A percentile compares a stretch with the other conserved stretches of the same genome.
phyloP scores from a whole-genome alignment of 371 early-diverging fungal genomes.

The Chytridium lagenaria region DNA sequence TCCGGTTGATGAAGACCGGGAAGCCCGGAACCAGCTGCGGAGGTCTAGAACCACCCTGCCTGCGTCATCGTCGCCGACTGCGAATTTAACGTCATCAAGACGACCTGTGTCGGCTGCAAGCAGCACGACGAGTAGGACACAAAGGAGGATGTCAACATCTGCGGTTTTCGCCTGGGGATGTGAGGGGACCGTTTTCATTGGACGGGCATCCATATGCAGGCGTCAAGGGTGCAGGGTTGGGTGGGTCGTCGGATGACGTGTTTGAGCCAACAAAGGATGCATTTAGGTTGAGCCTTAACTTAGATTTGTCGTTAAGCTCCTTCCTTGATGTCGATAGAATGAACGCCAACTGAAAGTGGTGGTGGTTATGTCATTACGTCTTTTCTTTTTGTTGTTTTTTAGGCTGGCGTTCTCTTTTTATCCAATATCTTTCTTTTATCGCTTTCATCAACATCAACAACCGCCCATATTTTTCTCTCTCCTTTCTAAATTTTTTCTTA shows the following conservation, averaged over 20 bases:
- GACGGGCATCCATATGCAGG: no score
- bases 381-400: background rate
- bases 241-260: background rate
- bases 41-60: background rate
- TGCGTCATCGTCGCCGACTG: background rate
- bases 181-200: background rate
- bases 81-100: background rate
- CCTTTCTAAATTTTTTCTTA: no score
- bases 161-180: slow-evolving; percentile 7
- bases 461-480: no score
- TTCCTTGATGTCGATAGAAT: slow-evolving; percentile 5
- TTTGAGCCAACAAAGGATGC: slow-evolving; percentile 10
- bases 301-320: background rate
- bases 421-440: background rate
- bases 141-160: background rate
- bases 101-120: background rate
- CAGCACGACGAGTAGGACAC: slow-evolving; percentile 2
- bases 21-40: background rate
- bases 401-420: background rate
- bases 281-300: background rate
- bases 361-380: background rate
- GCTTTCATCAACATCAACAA: no score
- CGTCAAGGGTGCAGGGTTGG: no score
- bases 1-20: background rate
- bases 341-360: background rate